Evolutionary conservation across 345 rosid species (phyloP).

Genomic region (Eucalyptus regnans): DNA sequence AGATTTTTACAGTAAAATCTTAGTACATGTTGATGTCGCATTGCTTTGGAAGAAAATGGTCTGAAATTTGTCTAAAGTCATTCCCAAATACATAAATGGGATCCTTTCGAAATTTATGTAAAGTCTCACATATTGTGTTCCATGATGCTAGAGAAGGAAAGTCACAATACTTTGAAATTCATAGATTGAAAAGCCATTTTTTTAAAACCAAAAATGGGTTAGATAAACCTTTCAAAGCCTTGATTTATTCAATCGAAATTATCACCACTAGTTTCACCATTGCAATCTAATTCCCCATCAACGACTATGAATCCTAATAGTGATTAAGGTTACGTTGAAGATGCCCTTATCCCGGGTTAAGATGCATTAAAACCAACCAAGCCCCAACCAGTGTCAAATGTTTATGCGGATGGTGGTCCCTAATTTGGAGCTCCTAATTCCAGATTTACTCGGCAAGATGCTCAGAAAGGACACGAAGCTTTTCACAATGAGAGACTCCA

Average conservation of each 20-base stretch:
- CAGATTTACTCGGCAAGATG: fast-evolving
- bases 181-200: too few relatives aligned
- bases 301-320: neutral
- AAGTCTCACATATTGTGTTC: too few relatives aligned
- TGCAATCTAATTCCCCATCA: neutral
- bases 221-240: neutral
- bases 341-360: neutral
- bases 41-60: too few relatives aligned
- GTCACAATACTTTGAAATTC: too few relatives aligned
- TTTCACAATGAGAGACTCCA: neutral
- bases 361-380: neutral
- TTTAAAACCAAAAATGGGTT: neutral
- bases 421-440: neutral
- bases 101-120: too few relatives aligned
- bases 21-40: too few relatives aligned
- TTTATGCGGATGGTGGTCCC: neutral
- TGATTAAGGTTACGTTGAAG: neutral
- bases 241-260: neutral
- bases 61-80: too few relatives aligned
- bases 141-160: too few relatives aligned
- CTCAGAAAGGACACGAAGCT: neutral
- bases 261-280: neutral
- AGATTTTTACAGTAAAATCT: too few relatives aligned
- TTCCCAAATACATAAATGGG: too few relatives aligned
- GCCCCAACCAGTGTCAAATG: neutral